These are phyloP conservation scores for Fagopyrum homotropicum DNA, from an alignment of 148 eudicot species.

Conservation along the genomic window DNA sequence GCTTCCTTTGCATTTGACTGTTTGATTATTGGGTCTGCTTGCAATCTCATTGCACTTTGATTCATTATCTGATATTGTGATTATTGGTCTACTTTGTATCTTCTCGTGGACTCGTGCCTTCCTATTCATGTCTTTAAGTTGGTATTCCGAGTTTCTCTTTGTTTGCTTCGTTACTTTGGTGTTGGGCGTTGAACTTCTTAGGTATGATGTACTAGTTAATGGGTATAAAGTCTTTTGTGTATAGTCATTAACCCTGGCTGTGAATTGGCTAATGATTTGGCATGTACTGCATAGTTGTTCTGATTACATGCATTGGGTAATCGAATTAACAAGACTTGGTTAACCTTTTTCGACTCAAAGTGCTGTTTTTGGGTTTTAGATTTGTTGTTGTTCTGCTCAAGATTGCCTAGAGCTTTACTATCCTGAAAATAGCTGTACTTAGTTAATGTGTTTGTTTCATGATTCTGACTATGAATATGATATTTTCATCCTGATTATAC, in stretches of 20 bases:
- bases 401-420: neutral
- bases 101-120: neutral
- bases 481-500: neutral
- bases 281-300: neutral
- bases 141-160: neutral
- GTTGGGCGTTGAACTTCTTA: neutral
- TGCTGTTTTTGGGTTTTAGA: neutral
- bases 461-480: neutral
- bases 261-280: neutral
- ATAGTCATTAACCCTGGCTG: neutral
- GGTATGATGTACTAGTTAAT: neutral
- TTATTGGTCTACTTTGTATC: neutral
- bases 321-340: neutral
- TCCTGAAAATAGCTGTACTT: neutral
- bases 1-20: conserved; percentile 1
- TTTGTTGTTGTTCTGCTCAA: neutral
- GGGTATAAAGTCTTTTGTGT: neutral
- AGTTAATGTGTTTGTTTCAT: neutral
- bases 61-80: neutral
- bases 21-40: neutral
- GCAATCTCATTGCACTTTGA: neutral
- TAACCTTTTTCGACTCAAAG: neutral
- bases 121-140: neutral
- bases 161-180: neutral
- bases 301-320: neutral